Evolutionary conservation across 2,329 filamentous ascomycete species (phyloP), one percentile per base, ranked within the genome.

Genomic region (Phyllosticta citriasiana): DNA sequence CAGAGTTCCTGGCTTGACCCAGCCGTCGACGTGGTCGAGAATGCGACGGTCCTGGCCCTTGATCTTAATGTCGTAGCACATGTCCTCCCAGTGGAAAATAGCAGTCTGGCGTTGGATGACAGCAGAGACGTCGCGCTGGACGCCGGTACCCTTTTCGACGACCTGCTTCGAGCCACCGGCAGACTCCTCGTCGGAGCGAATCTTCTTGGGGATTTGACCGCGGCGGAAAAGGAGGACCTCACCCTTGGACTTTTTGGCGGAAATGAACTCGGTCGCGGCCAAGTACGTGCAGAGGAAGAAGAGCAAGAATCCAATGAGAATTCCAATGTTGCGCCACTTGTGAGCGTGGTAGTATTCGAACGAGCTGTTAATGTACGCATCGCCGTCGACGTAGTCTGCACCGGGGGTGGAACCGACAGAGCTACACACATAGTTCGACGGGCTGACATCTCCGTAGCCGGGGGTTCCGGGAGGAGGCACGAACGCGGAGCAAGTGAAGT

Each of bases 1-100:
- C 58, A 93, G 74, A 6, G 88, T 94, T 59, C 91, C 91, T 3
- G 91, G 90, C 73, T 92, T 91, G 61, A 95, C 89, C 88, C 88
- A 95, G 35, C 91, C 91, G 69, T 93, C 88, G 14, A 95, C 88
- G 64, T 91, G 78, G 67, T 95, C 85, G 61, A 96, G 77, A 67
- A 95, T 87, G 51, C 86, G 84, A 10, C 89, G 82, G 1, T 80
- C 76, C 68, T 90, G 84, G 19, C 79, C 78, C 78, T 92, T 93
- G 75, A 93, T 89, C 72, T 87, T 85, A 71, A 88, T 85, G 50
- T 80, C 78, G 64, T 82, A 94, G 74, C 85, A 89, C 2, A 94
- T 85, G 66, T 91, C 80, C 65, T 85, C 81, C 89, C 89, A 94
- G 69, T 89, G 87, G 78, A 92, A 92, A 63, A 90, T 82, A 16